phyloP scores from a whole-genome alignment of 2,329 filamentous ascomycete genomes.

The Colletotrichum musae region DNA sequence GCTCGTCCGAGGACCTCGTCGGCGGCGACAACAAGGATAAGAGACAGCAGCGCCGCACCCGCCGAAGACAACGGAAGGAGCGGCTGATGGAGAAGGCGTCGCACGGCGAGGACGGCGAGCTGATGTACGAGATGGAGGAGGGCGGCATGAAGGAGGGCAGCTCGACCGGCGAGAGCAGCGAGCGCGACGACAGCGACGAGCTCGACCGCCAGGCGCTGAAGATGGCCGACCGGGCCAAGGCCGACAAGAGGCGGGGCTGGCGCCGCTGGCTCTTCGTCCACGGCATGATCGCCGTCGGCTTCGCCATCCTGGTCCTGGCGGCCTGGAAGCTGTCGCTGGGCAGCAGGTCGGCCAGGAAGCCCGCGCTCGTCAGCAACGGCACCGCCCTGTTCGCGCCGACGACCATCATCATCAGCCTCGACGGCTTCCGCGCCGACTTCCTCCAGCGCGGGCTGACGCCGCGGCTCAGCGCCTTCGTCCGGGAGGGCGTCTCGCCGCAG shows the following conservation, averaged over 20 bases:
- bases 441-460: conserved; percentile 87
- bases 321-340: conserved; percentile 72
- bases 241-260: conserved; percentile 66
- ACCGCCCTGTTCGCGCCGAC: conserved; percentile 92
- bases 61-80: conserved; percentile 68
- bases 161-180: conserved; percentile 73
- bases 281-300: conserved; percentile 64
- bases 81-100: conserved; percentile 66
- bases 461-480: conserved; percentile 82
- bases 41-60: conserved; percentile 62
- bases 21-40: conserved; percentile 65
- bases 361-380: conserved; percentile 77
- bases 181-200: conserved; percentile 72
- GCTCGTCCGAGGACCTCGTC: conserved; percentile 64
- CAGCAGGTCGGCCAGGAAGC: conserved; percentile 52
- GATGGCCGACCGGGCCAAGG: conserved; percentile 62
- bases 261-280: conserved; percentile 69
- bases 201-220: conserved; percentile 68
- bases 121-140: conserved; percentile 94
- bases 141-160: conserved; percentile 79
- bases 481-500: conserved; percentile 87
- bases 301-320: conserved; percentile 69
- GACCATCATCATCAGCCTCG: conserved; percentile 92
- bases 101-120: conserved; percentile 78
- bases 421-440: conserved; percentile 97